Percentiles rank a stretch among this genome's conserved stretches.
These are phyloP conservation scores for Stephanodiscus minutulus DNA, from an alignment of 108 stramenopile genomes.

Conservation along the genomic window DNA sequence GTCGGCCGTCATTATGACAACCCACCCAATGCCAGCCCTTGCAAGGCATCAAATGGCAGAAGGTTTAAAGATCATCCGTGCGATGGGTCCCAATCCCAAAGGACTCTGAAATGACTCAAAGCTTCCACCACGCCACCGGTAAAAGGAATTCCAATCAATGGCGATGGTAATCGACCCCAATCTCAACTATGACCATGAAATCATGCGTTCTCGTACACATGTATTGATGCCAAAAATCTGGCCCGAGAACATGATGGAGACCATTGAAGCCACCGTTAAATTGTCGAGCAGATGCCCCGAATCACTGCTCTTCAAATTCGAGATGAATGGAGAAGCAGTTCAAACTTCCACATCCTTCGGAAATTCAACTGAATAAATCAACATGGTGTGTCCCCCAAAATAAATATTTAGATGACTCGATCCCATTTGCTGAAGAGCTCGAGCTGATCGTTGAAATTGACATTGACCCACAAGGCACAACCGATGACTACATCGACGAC, in stretches of 20 bases:
- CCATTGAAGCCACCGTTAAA: neutral
- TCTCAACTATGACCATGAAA: too few relatives aligned
- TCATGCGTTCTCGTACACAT: too few relatives aligned
- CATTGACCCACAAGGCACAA: constrained; percentile 4
- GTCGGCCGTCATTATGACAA: too few relatives aligned
- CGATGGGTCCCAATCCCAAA: neutral
- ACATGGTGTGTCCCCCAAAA: neutral
- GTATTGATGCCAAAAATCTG: too few relatives aligned
- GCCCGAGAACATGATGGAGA: neutral
- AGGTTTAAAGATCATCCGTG: too few relatives aligned
- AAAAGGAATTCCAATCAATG: too few relatives aligned
- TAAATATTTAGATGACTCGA: neutral
- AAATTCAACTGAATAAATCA: constrained; percentile 10
- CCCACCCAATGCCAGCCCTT: too few relatives aligned
- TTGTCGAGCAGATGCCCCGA: too few relatives aligned
- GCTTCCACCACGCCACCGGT: too few relatives aligned
- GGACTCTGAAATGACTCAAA: too few relatives aligned
- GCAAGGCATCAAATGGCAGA: too few relatives aligned
- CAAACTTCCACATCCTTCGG: constrained; percentile 6
- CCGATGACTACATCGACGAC: constrained; percentile 12
- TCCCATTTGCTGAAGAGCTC: constrained; percentile 3
- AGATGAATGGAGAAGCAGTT: constrained; percentile 11
- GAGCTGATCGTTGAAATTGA: constrained; percentile 13
- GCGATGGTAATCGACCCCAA: too few relatives aligned
- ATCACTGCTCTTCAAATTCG: constrained; percentile 1